A percentile compares a stretch with the other conserved stretches of the same genome.
Conservation (phyloP, 768 basidiomycete species). For the Hygrophorus russula region DNA sequence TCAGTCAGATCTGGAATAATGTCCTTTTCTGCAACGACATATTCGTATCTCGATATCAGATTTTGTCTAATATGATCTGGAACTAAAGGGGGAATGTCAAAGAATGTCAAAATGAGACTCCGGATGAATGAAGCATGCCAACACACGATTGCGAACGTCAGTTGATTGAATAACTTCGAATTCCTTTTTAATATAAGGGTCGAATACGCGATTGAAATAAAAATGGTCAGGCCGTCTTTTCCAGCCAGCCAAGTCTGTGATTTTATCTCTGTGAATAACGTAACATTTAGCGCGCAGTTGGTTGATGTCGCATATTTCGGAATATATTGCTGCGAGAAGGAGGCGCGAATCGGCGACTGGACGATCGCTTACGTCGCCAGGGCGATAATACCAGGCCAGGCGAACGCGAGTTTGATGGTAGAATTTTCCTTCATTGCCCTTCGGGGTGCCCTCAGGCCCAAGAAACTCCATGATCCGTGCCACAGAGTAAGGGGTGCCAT, state of each 20-base stretch:
- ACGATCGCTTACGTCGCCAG: slow-evolving; percentile 90
- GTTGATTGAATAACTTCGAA: slow-evolving; percentile 88
- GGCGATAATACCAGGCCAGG: slow-evolving; percentile 94
- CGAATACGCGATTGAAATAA: slow-evolving; percentile 92
- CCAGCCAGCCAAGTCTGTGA: slow-evolving; percentile 86
- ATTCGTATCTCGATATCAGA: slow-evolving; percentile 80
- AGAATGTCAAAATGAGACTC: slow-evolving; percentile 14
- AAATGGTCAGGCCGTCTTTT: slow-evolving; percentile 92
- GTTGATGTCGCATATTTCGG: slow-evolving; percentile 90
- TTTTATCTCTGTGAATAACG: slow-evolving; percentile 92
- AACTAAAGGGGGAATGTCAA: slow-evolving; percentile 36
- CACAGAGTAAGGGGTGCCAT: slow-evolving; percentile 91
- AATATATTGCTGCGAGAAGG: slow-evolving; percentile 91
- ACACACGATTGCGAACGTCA: slow-evolving; percentile 83
- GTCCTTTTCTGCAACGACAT: slow-evolving; percentile 91
- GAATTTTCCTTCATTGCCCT: slow-evolving; percentile 54
- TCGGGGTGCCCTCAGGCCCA: slow-evolving; percentile 62
- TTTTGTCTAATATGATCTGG: slow-evolving; percentile 72
- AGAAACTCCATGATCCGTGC: slow-evolving; percentile 97
- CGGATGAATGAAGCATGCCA: slow-evolving; percentile 9
- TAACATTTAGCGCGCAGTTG: slow-evolving; percentile 89
- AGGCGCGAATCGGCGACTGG: slow-evolving; percentile 84
- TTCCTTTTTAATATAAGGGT: slow-evolving; percentile 96
- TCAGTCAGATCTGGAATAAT: slow-evolving; percentile 87
- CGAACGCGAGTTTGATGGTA: slow-evolving; percentile 75